Evolutionary conservation across 1,139 yeast species (phyloP), one percentile per base, ranked within the genome.

Genomic region (Diutina catenulata): DNA sequence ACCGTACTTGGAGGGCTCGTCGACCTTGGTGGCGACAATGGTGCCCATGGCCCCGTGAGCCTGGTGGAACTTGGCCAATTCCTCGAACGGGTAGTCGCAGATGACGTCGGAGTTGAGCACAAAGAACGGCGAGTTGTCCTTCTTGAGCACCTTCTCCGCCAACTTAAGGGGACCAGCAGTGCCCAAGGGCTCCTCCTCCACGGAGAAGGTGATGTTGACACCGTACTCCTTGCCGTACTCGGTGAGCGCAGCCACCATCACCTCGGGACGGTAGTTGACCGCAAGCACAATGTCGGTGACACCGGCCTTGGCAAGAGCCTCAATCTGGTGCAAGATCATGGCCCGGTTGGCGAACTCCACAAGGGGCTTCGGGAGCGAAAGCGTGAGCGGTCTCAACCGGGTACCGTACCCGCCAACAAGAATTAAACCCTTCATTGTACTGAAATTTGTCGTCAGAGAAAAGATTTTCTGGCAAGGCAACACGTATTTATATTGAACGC

Each of bases 341-440:
- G 98, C 97, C 70, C 93, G 83, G 82, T 91, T 91, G 60, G 87
- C 98, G 56, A 91, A 91, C 68, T 93, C 99, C 47, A 93, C 98
- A 64, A 93, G 74, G 40, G 99, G 99, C 70, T 93, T 93, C 62
- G 99, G 99, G 49, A 83, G 75, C 42, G 98, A 88, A 56, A 93
- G 74, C 45, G 99, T 93, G 56, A 91, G 74, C 47, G 99, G 99
- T 76, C 99, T 88, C 71, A 91, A 82, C 71, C 99, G 93, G 57
- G 99, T 91, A 74, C 99, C 99, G 72, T 87, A 91, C 63, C 98
- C 98, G 59, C 98, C 98, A 55, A 91, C 98, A 62, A 91, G 82
- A 74, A 91, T 91, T 64, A 91, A 78, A 59, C 96, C 98, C 74
- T 91, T 91, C 98, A 91, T 91, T 54, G 37, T 62, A 23, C 13